Evolutionary conservation across 176 grass and related monocot species (phyloP).

Genomic region (Lolium perenne): DNA sequence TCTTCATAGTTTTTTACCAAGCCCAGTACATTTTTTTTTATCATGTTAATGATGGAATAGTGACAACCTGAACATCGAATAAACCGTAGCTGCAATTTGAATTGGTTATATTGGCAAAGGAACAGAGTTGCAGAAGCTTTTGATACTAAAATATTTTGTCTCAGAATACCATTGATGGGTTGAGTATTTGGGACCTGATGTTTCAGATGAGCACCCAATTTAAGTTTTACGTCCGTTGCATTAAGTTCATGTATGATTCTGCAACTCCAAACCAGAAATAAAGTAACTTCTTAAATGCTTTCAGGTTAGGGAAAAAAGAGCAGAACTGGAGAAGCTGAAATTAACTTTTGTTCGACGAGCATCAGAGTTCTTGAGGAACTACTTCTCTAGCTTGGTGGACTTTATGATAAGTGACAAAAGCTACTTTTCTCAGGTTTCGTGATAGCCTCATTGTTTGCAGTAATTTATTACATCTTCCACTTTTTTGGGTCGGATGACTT

Average conservation of each 20-base stretch:
- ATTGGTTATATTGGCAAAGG: not conserved
- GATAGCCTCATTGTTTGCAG: constrained; percentile 1
- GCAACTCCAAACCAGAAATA: constrained; percentile 7
- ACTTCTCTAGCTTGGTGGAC: constrained; percentile 97
- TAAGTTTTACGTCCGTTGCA: constrained; percentile 19
- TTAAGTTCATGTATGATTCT: constrained; percentile 29
- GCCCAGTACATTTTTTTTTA: constrained; percentile 13
- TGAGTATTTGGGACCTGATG: constrained; percentile 1
- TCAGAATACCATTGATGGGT: not conserved
- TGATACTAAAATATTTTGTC: constrained; percentile 6
- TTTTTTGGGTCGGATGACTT: constrained; percentile 43
- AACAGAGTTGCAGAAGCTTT: constrained; percentile 1
- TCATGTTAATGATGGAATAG: constrained; percentile 38
- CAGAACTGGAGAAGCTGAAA: constrained; percentile 88
- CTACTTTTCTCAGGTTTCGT: constrained; percentile 95
- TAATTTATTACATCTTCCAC: constrained; percentile 23
- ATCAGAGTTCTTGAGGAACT: constrained; percentile 90
- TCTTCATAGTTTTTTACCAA: constrained; percentile 11
- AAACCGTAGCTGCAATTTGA: constrained; percentile 4
- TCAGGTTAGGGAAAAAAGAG: constrained; percentile 81
- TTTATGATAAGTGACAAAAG: constrained; percentile 99
- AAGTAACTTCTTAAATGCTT: constrained; percentile 14
- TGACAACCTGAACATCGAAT: constrained; percentile 22
- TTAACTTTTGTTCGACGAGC: constrained; percentile 83
- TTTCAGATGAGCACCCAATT: constrained; percentile 18